Conservation (phyloP, 2,329 filamentous ascomycete species). For the Monilinia vaccinii-corymbosi region DNA sequence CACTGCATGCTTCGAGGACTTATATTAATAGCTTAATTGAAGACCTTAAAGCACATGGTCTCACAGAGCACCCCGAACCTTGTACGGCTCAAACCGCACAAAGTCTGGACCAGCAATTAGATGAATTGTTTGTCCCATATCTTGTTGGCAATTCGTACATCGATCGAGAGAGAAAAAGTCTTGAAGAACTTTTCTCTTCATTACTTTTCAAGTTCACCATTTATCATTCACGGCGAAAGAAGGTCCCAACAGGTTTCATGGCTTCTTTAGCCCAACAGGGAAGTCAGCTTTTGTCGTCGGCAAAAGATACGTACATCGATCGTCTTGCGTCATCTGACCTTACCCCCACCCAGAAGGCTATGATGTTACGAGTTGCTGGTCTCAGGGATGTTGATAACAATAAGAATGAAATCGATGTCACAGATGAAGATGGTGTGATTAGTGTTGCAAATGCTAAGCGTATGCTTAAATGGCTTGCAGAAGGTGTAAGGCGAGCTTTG, state of each 20-base stretch:
- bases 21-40: conserved; percentile 86
- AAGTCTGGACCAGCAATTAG: conserved; percentile 65
- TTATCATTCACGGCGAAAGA: conserved; percentile 84
- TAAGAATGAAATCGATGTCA: conserved; percentile 81
- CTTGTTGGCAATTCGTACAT: conserved; percentile 62
- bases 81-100: conserved; percentile 76
- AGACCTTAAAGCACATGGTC: conserved; percentile 84
- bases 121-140: conserved; percentile 68
- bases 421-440: conserved; percentile 78
- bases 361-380: conserved; percentile 83
- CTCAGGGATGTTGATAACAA: conserved; percentile 65
- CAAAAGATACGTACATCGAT: conserved; percentile 85
- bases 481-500: conserved; percentile 82
- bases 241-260: conserved; percentile 85
- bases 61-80: conserved; percentile 91
- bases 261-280: conserved; percentile 83
- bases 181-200: conserved; percentile 81
- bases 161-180: conserved; percentile 56
- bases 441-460: conserved; percentile 85
- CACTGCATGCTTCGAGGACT: conserved; percentile 78
- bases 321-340: conserved; percentile 82
- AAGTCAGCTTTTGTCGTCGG: conserved; percentile 77
- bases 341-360: conserved; percentile 77
- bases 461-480: conserved; percentile 96
- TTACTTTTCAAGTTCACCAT: conserved; percentile 93